Base-by-base conservation (phyloP, 1,284 basidiomycete genomes). In the Blastosporella zonata region DNA sequence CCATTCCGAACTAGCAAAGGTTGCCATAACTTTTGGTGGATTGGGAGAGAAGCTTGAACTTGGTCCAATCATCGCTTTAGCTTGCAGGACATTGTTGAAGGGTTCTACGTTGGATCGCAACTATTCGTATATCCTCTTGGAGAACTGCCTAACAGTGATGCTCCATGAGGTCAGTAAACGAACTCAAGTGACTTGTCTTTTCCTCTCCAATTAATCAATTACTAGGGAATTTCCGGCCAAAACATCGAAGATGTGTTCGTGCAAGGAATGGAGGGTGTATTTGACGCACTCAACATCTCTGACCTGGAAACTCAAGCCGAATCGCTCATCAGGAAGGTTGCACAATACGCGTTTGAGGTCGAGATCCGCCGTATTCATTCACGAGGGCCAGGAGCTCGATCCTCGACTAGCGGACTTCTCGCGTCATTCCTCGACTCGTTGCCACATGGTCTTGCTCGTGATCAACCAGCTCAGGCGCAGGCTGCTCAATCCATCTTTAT, bases 111-210 rank as follows among this genome's bases (percentile, higher is more conserved):
- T 78, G 23, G 88, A 93, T 69, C 81, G 87, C 20, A 72, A 74
- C 12, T 80, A 91, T 60, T 90, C 93, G 0, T 93, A 90, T 59
- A 77, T 82, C 43, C 87, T 89, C 55, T 70, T 98, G 22, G 89
- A 93, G 64, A 79, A 81, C 52, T 84, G 84, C 35, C 69, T 90
- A 18, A 81, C 84, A 18, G 70, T 87, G 35, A 78, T 95, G 34
- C 69, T 97, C 29, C 78, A 88, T 53, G 86, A 94, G 67, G 92
- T 93, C 62, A 49, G 58, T 27, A 36, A 37, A 15, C 20, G 15
- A 39, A 22, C 45, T 27, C 49, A 31, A 18, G 35, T 8, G 6
- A 7, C 17, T 46, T 13, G 35, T 37, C 42, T 28, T 46, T 8
- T 22, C 22, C 13, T 47, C 31, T 13, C 12, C 12, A 6, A 3